Percentiles rank a stretch among this genome's conserved stretches.
These are phyloP conservation scores for Mycocentrospora acerina DNA, from an alignment of 2,329 filamentous ascomycete genomes.

Conservation along the genomic window DNA sequence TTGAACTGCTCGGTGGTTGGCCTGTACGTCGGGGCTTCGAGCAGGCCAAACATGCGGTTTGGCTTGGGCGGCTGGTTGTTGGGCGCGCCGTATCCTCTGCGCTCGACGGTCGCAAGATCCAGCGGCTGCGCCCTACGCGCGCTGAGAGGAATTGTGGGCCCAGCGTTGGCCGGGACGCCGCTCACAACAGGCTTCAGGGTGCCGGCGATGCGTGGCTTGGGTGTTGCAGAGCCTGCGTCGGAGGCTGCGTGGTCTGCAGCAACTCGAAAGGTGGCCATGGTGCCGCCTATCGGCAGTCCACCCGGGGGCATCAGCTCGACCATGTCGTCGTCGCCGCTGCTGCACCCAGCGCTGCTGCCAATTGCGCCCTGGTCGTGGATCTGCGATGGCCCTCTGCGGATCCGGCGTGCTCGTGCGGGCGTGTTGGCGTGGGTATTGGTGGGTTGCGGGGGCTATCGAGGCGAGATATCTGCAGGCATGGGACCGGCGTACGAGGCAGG, in stretches of 20 bases:
- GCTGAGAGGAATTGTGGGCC: slow-evolving; percentile 59
- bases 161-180: slow-evolving; percentile 43
- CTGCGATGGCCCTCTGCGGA: neutral
- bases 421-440: slow-evolving; percentile 8
- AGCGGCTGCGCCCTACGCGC: slow-evolving; percentile 67
- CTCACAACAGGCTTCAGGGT: slow-evolving; percentile 22
- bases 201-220: slow-evolving; percentile 35
- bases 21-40: slow-evolving; percentile 86
- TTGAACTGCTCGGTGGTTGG: slow-evolving; percentile 94
- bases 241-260: slow-evolving; percentile 30
- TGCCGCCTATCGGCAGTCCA: slow-evolving; percentile 36
- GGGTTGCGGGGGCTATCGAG: slow-evolving; percentile 30
- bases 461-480: slow-evolving; percentile 36
- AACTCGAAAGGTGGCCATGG: slow-evolving; percentile 42
- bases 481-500: slow-evolving; percentile 24
- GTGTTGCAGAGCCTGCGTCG: slow-evolving; percentile 22
- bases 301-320: slow-evolving; percentile 38
- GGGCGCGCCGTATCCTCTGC: slow-evolving; percentile 78
- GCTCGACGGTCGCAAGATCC: slow-evolving; percentile 87
- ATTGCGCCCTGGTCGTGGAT: slow-evolving; percentile 5
- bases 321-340: slow-evolving; percentile 31
- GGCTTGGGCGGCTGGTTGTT: slow-evolving; percentile 75
- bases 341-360: slow-evolving; percentile 25
- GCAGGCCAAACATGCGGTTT: slow-evolving; percentile 77
- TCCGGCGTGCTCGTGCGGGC: neutral